Conservation (phyloP, 208 protist genomes). For the Trypanosoma cruzi region DNA sequence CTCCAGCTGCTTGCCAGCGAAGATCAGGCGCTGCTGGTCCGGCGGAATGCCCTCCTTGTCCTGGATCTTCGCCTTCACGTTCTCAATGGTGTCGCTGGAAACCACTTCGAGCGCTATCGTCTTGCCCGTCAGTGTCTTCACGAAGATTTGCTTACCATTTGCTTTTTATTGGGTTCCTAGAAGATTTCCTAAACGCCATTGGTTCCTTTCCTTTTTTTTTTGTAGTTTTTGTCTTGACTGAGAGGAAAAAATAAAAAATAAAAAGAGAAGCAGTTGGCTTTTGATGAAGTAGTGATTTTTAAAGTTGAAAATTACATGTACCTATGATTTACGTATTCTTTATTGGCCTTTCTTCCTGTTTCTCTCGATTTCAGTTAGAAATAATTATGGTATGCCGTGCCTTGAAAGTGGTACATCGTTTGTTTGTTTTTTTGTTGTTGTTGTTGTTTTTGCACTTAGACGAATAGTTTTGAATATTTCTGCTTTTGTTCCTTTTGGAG, state of each 20-base stretch:
- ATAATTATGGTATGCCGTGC: too few species aligned
- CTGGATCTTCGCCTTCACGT: constrained; percentile 98
- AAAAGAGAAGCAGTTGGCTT: too few species aligned
- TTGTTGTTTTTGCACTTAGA: constrained; percentile 25
- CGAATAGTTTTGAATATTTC: constrained; percentile 78
- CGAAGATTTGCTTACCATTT: constrained; percentile 94
- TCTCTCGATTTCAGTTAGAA: too few species aligned
- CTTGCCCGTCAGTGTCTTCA: constrained; percentile 96
- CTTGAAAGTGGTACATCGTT: too few species aligned
- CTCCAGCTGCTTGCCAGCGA: constrained; percentile 98
- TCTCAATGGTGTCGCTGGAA: constrained; percentile 94
- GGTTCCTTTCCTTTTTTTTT: constrained; percentile 1
- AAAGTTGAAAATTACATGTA: too few species aligned
- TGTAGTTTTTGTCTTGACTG: too few species aligned
- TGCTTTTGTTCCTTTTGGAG: constrained; percentile 50
- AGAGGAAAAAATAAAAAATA: too few species aligned
- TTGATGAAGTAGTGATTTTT: too few species aligned
- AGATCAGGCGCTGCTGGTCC: constrained; percentile 95
- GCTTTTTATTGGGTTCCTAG: constrained; percentile 50
- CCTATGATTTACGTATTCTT: too few species aligned
- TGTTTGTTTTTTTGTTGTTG: constrained; percentile 11
- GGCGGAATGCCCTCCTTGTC: constrained; percentile 98
- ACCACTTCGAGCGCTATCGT: constrained; percentile 94
- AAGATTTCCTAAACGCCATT: too few species aligned
- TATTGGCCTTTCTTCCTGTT: too few species aligned